Conservation (phyloP, 2,329 filamentous ascomycete species). For the Pseudogymnoascus sp. region DNA sequence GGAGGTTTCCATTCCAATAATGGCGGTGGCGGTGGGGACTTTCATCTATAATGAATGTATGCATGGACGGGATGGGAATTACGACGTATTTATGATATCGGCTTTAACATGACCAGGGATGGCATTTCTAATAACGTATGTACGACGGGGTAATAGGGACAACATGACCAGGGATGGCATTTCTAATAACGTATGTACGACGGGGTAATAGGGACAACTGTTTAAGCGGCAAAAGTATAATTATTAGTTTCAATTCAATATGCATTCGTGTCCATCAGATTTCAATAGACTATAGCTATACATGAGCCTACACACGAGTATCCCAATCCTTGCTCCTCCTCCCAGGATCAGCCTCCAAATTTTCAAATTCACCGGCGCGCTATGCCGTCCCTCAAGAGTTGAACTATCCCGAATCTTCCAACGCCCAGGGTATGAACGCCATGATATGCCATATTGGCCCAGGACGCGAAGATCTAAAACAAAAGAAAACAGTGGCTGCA, state of each 20-base stretch:
- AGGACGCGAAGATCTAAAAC: conserved; percentile 16
- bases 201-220: background rate
- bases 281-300: background rate
- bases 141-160: background rate
- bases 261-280: background rate
- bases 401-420: conserved; percentile 19
- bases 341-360: background rate
- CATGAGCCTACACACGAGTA: background rate
- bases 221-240: background rate
- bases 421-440: conserved; percentile 24
- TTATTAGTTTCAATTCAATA: background rate
- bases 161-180: background rate
- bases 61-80: background rate
- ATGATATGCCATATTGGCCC: conserved; percentile 25
- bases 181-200: conserved; percentile 3
- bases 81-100: background rate
- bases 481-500: conserved; percentile 17
- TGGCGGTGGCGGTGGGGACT: background rate
- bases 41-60: background rate
- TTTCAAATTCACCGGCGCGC: background rate
- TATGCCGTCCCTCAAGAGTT: conserved; percentile 11
- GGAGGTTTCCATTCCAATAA: background rate
- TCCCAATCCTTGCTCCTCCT: background rate
- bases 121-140: conserved; percentile 2
- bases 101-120: background rate